phyloP scores from a whole-genome alignment of 257 asterid species.

The Hygrophila difformis region DNA sequence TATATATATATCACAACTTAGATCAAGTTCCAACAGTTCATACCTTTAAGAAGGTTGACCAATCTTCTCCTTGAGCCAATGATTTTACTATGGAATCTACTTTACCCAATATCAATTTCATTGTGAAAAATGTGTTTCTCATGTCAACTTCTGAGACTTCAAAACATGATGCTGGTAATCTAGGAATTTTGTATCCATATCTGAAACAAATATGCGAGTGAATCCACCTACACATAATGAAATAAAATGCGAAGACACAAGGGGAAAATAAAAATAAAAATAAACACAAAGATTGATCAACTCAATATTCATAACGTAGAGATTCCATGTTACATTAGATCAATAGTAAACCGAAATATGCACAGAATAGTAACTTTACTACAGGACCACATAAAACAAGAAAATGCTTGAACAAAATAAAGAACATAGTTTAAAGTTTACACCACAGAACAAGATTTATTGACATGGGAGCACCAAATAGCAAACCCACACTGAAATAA shows the following conservation, averaged over 20 bases:
- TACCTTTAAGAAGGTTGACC: conserved; percentile 75
- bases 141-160: conserved; percentile 71
- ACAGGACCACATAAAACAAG: too few relatives aligned
- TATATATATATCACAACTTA: too few relatives aligned
- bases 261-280: not conserved
- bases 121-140: conserved; percentile 40
- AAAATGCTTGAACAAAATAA: too few relatives aligned
- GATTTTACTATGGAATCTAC: conserved; percentile 40
- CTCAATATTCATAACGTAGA: too few relatives aligned
- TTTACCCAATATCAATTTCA: conserved; percentile 51
- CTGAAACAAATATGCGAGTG: conserved; percentile 40
- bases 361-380: too few relatives aligned
- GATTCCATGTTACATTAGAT: too few relatives aligned
- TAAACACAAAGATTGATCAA: not conserved
- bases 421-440: too few relatives aligned
- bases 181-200: conserved; percentile 41
- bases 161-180: conserved; percentile 59
- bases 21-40: too few relatives aligned
- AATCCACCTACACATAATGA: conserved; percentile 12
- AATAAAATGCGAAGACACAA: not conserved
- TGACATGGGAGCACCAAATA: too few relatives aligned
- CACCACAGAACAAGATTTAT: too few relatives aligned
- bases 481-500: too few relatives aligned
- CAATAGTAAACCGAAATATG: too few relatives aligned
- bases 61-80: conserved; percentile 75